Evolutionary conservation across 2,329 filamentous ascomycete genomes (phyloP).

Genomic region (Pyrenophora seminiperda): DNA sequence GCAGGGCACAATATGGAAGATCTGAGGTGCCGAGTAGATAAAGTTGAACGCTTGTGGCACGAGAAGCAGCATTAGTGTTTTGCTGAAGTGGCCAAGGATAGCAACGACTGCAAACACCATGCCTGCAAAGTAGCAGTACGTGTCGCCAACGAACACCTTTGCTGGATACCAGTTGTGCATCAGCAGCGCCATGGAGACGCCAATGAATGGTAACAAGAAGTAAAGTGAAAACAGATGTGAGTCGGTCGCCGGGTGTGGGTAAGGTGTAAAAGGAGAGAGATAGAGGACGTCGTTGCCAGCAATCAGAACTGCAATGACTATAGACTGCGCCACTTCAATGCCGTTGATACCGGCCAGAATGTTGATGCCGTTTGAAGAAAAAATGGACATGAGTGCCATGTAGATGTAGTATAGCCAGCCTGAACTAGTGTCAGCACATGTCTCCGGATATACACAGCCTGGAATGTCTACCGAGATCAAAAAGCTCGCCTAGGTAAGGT

Average conservation of each 20-base stretch:
- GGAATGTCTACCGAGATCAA: conserved; percentile 67
- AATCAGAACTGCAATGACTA: conserved; percentile 85
- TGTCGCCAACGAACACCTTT: conserved; percentile 94
- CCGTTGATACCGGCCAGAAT: conserved; percentile 99
- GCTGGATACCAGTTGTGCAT: conserved; percentile 96
- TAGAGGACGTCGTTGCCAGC: conserved; percentile 88
- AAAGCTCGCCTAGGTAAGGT: conserved; percentile 79
- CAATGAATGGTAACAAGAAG: conserved; percentile 90
- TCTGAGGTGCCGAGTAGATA: conserved; percentile 86
- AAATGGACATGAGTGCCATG: conserved; percentile 96
- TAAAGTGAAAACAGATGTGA: conserved; percentile 96
- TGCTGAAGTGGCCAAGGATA: conserved; percentile 96
- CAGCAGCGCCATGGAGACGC: conserved; percentile 84
- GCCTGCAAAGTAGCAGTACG: conserved; percentile 98
- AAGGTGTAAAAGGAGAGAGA: conserved; percentile 70
- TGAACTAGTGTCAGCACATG: conserved; percentile 29
- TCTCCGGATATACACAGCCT: too few relatives aligned
- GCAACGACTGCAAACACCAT: conserved; percentile 99
- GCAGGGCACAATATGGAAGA: conserved; percentile 89
- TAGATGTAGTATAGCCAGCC: conserved; percentile 81
- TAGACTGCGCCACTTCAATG: conserved; percentile 91
- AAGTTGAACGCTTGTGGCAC: conserved; percentile 97
- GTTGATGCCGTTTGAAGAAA: conserved; percentile 98
- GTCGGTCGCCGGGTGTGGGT: conserved; percentile 91
- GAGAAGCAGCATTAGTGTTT: conserved; percentile 88